phyloP scores from a whole-genome alignment of 495 filamentous ascomycete species.

The Geopyxis carbonaria region DNA sequence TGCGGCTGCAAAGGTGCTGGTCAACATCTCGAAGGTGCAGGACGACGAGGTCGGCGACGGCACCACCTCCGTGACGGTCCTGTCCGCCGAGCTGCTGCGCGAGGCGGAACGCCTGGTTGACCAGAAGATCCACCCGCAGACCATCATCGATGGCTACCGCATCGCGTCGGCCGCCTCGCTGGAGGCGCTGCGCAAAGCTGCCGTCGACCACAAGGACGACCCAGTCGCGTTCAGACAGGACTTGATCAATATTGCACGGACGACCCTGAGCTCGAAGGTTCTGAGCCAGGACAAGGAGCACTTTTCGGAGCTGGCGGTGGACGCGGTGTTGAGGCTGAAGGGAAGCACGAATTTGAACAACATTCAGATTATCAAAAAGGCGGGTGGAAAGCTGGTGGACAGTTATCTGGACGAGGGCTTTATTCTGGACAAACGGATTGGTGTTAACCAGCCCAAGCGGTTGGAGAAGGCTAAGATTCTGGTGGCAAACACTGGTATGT shows the following conservation, averaged over 20 bases:
- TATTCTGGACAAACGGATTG: constrained; percentile 96
- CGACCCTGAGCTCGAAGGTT: constrained; percentile 96
- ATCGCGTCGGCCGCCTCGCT: constrained; percentile 86
- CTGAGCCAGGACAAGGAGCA: constrained; percentile 84
- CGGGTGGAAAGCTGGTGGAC: constrained; percentile 88
- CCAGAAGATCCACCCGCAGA: constrained; percentile 97
- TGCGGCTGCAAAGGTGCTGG: constrained; percentile 88
- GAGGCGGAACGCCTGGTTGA: constrained; percentile 94
- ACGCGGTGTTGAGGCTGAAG: constrained; percentile 78
- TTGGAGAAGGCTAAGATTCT: constrained; percentile 96
- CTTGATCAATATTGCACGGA: constrained; percentile 75
- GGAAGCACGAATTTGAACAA: constrained; percentile 89
- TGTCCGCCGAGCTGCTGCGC: constrained; percentile 85
- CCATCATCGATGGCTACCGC: constrained; percentile 96
- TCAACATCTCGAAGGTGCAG: constrained; percentile 98
- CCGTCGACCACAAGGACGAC: constrained; percentile 76
- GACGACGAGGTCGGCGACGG: constrained; percentile 97
- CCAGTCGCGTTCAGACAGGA: constrained; percentile 72
- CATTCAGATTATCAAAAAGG: constrained; percentile 99
- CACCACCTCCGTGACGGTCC: constrained; percentile 77
- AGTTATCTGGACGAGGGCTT: constrained; percentile 97
- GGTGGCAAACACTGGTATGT: constrained; percentile 63
- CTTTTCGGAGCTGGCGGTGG: constrained; percentile 79
- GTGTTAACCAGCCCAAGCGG: constrained; percentile 93
- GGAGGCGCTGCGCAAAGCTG: constrained; percentile 60